These are phyloP conservation scores for Helianthus tuberosus DNA, from an alignment of 129 eudicot species.

Conservation along the genomic window DNA sequence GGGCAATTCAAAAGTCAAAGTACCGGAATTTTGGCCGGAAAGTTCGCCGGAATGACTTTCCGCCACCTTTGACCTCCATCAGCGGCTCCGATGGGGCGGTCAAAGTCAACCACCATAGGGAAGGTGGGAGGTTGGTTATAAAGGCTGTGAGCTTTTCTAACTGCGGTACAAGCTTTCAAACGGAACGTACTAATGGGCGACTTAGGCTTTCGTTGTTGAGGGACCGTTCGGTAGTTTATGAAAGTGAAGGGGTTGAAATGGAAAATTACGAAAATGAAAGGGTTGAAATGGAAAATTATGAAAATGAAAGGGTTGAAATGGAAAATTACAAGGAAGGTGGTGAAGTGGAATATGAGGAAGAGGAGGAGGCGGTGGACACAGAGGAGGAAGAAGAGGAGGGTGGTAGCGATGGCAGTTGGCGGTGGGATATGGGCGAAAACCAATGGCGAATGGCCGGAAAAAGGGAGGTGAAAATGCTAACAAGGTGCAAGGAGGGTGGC, in stretches of 20 bases:
- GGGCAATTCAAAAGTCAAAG: constrained; percentile 25
- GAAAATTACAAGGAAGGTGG: constrained; percentile 32
- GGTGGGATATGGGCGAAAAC: constrained; percentile 44
- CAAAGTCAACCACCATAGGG: constrained; percentile 60
- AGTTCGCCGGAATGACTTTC: constrained; percentile 43
- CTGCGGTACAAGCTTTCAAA: constrained; percentile 43
- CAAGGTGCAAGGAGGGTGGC: constrained; percentile 70
- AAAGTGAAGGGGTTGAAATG: constrained; percentile 22
- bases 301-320: constrained; percentile 23
- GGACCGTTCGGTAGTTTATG: constrained; percentile 27
- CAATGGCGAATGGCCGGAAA: constrained; percentile 37
- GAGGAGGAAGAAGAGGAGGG: constrained; percentile 7
- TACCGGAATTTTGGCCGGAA: constrained; percentile 39
- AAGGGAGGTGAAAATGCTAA: constrained; percentile 37
- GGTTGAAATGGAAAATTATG: constrained; percentile 7
- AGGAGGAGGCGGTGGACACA: neutral
- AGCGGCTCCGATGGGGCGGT: constrained; percentile 57
- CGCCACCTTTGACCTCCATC: constrained; percentile 84
- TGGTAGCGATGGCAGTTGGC: constrained; percentile 25
- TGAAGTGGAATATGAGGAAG: neutral
- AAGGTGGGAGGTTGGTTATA: constrained; percentile 75
- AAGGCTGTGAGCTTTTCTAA: constrained; percentile 54
- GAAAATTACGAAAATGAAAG: constrained; percentile 8
- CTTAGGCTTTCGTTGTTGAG: constrained; percentile 59
- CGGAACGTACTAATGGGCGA: constrained; percentile 70